Percentiles rank a stretch among this genome's conserved stretches.
Evolutionary conservation across 768 basidiomycete genomes (phyloP).

Genomic region (Rhodosporidiobolus sp.): DNA sequence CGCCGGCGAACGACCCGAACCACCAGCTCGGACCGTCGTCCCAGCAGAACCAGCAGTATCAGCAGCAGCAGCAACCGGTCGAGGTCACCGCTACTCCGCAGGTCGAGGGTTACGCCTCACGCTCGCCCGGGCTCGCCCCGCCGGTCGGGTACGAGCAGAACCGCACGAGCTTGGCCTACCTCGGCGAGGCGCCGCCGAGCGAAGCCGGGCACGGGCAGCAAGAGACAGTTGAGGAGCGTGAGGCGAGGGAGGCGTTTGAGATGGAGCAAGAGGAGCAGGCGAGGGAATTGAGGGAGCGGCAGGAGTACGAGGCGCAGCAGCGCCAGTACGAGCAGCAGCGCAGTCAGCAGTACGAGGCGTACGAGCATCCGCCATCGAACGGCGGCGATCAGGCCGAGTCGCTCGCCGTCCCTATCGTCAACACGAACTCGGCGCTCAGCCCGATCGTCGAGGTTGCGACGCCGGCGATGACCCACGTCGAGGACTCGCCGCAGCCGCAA

Average conservation of each 20-base stretch:
- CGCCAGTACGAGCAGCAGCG: background rate
- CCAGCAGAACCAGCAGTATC: background rate
- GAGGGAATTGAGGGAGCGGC: background rate
- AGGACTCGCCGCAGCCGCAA: background rate
- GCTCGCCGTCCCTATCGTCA: background rate
- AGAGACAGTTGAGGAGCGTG: background rate
- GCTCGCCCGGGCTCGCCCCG: conserved; percentile 13
- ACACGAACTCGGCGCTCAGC: background rate
- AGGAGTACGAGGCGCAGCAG: background rate
- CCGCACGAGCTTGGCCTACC: conserved; percentile 35
- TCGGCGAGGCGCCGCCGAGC: conserved; percentile 32
- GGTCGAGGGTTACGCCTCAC: conserved; percentile 10
- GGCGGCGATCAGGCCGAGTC: background rate
- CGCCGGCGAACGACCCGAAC: background rate
- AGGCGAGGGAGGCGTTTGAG: background rate
- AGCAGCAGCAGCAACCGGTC: background rate
- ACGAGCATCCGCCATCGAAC: too few relatives aligned
- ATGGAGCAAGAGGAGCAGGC: background rate
- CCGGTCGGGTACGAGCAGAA: conserved; percentile 7
- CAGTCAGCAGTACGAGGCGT: too few relatives aligned
- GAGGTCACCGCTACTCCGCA: background rate
- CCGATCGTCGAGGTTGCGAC: conserved; percentile 12
- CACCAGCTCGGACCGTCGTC: background rate
- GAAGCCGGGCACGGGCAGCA: background rate
- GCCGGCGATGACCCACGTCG: background rate